Evolutionary conservation across 2,329 filamentous ascomycete genomes (phyloP), one percentile per base, ranked within the genome.

Genomic region (Xylariaceae sp.): DNA sequence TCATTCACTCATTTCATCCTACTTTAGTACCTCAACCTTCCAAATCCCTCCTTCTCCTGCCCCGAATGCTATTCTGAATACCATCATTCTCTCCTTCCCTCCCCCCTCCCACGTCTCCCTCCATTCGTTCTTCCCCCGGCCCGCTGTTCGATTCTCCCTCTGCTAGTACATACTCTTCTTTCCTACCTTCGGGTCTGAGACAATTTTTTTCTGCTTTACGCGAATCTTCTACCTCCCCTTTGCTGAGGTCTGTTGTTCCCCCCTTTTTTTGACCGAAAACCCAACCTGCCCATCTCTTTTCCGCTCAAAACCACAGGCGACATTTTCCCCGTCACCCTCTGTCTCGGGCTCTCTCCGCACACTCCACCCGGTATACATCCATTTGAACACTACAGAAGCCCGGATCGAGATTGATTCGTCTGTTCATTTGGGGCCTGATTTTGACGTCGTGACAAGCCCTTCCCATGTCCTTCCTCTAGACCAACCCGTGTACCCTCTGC

Each of bases 61-160:
- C 60, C 59, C 60, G 61, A 58, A 62, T 66, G 61, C 61, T 47
- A 58, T 53, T 66, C 65, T 67, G 65, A 67, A 67, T 66, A 66
- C 57, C 64, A 63, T 66, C 65, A 65, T 54, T 51, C 55, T 53
- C 53, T 56, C 53, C 54, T 58, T 58, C 55, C 52, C 58, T 56
- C 63, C 55, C 61, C 57, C 43, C 54, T 59, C 52, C 42, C 46
- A 55, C 59, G 48, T 53, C 47, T 54, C 58, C 61, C 63, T 59
- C 60, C 63, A 49, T 65, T 63, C 64, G 64, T 62, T 64, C 54
- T 62, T 49, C 54, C 61, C 62, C 60, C 57, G 18, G 53, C 60
- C 65, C 64, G 37, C 65, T 66, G 47, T 61, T 63, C 60, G 58
- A 60, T 65, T 64, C 54, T 62, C 57, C 53, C 55, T 41, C 47